These are phyloP conservation scores for Trichocladium antarcticum DNA, from an alignment of 495 filamentous ascomycete genomes.

Conservation along the genomic window DNA sequence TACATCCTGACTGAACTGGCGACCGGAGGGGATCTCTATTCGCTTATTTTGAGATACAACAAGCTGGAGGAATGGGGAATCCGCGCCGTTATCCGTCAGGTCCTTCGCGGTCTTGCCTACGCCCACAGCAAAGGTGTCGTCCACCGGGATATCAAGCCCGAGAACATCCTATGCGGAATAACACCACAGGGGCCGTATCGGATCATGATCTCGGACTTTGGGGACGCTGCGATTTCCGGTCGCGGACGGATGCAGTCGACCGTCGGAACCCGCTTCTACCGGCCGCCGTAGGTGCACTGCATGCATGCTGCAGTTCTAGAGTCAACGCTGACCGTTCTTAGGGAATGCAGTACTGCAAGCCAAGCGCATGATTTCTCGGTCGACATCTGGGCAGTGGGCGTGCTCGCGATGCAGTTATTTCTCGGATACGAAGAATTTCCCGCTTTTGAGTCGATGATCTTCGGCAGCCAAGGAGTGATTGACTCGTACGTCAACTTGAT, in stretches of 20 bases:
- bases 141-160: constrained; percentile 89
- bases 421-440: constrained; percentile 12
- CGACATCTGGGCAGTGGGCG: constrained; percentile 43
- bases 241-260: constrained; percentile 46
- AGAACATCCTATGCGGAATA: constrained; percentile 75
- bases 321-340: not conserved
- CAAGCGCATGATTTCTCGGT: constrained; percentile 19
- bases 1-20: constrained; percentile 59
- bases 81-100: constrained; percentile 70
- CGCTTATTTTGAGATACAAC: constrained; percentile 39
- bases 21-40: constrained; percentile 51
- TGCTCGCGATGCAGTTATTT: constrained; percentile 20
- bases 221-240: constrained; percentile 41
- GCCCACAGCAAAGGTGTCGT: constrained; percentile 72
- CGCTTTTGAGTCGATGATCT: not conserved
- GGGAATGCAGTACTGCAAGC: constrained; percentile 16
- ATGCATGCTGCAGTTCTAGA: too few relatives aligned
- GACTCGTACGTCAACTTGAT: constrained; percentile 17
- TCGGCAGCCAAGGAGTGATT: constrained; percentile 12
- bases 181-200: constrained; percentile 42
- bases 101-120: constrained; percentile 65
- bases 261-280: constrained; percentile 55
- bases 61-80: constrained; percentile 57
- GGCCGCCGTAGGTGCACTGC: constrained; percentile 60
- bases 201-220: constrained; percentile 66